These are phyloP conservation scores for Phytophthora multivora DNA, from an alignment of 352 stramenopile species.

Conservation along the genomic window DNA sequence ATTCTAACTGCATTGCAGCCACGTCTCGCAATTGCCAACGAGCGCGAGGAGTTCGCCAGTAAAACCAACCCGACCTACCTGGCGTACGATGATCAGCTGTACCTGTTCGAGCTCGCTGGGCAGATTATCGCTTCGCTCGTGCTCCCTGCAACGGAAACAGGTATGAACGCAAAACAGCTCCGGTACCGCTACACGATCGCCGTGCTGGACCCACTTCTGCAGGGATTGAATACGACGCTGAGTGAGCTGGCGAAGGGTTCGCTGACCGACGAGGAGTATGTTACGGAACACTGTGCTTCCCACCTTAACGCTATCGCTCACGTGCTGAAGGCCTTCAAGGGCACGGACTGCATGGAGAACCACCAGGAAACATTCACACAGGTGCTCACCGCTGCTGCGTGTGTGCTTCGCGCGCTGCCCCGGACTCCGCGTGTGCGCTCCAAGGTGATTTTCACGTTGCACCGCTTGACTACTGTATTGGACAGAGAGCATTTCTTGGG, in stretches of 20 bases:
- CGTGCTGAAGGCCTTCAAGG: constrained; percentile 84
- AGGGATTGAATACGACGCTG: constrained; percentile 67
- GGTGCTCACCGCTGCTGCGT: constrained; percentile 65
- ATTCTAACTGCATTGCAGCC: constrained; percentile 72
- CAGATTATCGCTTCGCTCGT: constrained; percentile 80
- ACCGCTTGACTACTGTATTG: constrained; percentile 76
- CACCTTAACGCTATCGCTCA: constrained; percentile 83
- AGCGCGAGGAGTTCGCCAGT: constrained; percentile 39
- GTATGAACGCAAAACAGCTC: constrained; percentile 63
- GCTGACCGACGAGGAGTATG: constrained; percentile 44
- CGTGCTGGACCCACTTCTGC: constrained; percentile 72
- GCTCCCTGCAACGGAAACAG: constrained; percentile 22
- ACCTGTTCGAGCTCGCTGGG: constrained; percentile 86
- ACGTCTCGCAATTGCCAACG: constrained; percentile 59
- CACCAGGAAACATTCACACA: constrained; percentile 80
- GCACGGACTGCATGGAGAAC: constrained; percentile 70
- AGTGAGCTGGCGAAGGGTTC: constrained; percentile 35
- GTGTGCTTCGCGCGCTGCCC: constrained; percentile 60
- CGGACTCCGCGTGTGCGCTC: constrained; percentile 60
- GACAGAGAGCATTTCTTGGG: constrained; percentile 72
- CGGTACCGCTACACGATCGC: constrained; percentile 74
- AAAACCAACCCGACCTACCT: constrained; percentile 59
- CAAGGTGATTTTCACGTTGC: constrained; percentile 83
- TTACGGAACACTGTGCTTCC: constrained; percentile 55
- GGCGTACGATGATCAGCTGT: constrained; percentile 78